A percentile compares a stretch with the other conserved stretches of the same genome.
Evolutionary conservation across 176 grass and related monocot genomes (phyloP).

Genomic region (Zea mays): DNA sequence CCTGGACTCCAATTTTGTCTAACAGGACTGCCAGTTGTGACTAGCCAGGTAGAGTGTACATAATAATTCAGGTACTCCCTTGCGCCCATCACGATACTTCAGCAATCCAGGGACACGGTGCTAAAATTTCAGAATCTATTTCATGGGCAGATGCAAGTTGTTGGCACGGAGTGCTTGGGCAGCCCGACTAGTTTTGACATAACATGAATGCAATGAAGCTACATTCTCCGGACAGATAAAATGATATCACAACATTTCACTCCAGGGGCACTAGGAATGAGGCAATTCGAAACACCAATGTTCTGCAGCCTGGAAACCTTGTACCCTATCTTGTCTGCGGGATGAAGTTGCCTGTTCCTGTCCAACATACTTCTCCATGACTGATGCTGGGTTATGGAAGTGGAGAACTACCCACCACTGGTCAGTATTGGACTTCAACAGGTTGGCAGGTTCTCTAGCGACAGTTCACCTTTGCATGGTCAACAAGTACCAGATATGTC

Average conservation of each 20-base stretch:
- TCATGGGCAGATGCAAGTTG: background rate
- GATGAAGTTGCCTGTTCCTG: background rate
- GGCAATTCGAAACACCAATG: background rate
- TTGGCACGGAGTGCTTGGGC: background rate
- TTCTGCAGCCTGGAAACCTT: background rate
- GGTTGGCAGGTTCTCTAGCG: constrained; percentile 6
- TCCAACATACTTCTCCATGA: background rate
- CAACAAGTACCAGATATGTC: background rate
- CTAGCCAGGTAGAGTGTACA: background rate
- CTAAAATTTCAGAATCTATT: background rate
- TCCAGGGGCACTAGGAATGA: background rate
- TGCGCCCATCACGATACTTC: background rate
- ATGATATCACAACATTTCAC: background rate
- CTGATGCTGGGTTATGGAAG: constrained; percentile 3
- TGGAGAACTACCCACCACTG: background rate
- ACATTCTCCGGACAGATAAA: constrained; percentile 4
- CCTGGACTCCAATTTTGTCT: too few species aligned
- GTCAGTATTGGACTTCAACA: background rate
- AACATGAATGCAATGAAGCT: background rate
- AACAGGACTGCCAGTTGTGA: too few species aligned
- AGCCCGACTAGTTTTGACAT: background rate
- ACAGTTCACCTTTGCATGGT: background rate
- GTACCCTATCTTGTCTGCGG: background rate
- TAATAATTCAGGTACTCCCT: background rate
- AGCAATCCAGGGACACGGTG: background rate